Percentiles rank a stretch among this genome's conserved stretches.
Evolutionary conservation across 2,329 filamentous ascomycete species (phyloP).

Genomic region (Cladosporium colombiae): DNA sequence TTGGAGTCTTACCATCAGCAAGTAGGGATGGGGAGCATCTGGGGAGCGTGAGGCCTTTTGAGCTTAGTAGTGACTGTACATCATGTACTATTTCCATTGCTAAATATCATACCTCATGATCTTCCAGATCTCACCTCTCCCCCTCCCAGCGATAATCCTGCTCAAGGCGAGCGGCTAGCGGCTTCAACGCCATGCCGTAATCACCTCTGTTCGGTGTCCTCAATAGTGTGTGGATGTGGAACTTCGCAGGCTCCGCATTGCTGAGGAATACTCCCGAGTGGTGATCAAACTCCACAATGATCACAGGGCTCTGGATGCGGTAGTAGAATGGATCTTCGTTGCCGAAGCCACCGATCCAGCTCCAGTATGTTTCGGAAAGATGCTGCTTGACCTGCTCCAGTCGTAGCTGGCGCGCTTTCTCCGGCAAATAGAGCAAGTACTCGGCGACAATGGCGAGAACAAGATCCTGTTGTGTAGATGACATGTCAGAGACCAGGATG

Average conservation of each 20-base stretch:
- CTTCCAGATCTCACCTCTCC: neutral
- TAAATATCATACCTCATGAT: neutral
- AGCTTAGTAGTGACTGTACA: neutral
- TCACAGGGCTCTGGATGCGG: constrained; percentile 72
- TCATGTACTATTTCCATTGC: neutral
- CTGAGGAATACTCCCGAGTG: constrained; percentile 76
- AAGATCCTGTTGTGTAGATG: constrained; percentile 51
- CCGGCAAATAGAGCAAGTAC: constrained; percentile 69
- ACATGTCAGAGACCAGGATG: constrained; percentile 55
- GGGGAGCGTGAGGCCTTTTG: neutral
- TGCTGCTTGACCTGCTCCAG: constrained; percentile 57
- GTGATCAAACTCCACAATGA: constrained; percentile 76
- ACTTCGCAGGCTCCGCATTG: constrained; percentile 72
- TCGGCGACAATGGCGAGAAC: constrained; percentile 62
- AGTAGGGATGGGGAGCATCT: neutral
- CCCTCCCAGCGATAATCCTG: neutral
- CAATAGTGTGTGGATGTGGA: constrained; percentile 75
- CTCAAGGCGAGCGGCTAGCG: neutral
- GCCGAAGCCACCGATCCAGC: constrained; percentile 72
- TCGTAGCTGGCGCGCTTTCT: constrained; percentile 54
- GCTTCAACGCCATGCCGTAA: constrained; percentile 60
- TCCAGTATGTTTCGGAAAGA: constrained; percentile 73
- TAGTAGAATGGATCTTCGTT: constrained; percentile 75
- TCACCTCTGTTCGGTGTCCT: constrained; percentile 74
- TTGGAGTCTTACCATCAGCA: constrained; percentile 4